Evolutionary conservation across 2,329 filamentous ascomycete species (phyloP), one percentile per base, ranked within the genome.

Genomic region (Leptographium flavum): DNA sequence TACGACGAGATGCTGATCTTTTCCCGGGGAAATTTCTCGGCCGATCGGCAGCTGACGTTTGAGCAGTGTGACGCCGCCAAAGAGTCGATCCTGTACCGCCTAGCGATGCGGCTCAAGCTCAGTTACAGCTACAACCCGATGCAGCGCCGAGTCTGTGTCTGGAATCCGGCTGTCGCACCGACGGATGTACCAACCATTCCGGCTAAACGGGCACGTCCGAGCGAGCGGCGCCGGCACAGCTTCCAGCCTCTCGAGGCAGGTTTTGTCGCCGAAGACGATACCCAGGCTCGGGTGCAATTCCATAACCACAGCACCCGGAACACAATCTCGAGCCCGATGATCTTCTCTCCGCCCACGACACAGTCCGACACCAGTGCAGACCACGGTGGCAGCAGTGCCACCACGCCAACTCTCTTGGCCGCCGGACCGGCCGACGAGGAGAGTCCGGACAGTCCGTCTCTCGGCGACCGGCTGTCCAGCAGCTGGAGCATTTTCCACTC

Each of bases 1-100:
- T 59, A 47, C 49, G 54, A 46, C 38, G 52, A 59, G 44, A 45
- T 59, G 28, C 53, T 57, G 13, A 49, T 59, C 17, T 51, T 58
- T 14, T 51, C 54, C 3, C 46, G 48, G 28, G 41, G 49, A 37
- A 52, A 53, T 35, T 49, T 49, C 14, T 49, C 47, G 35, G 48
- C 43, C 1, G 47, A 53, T 5, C 51, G 55, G 38, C 54, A 55
- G 47, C 52, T 59, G 15, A 32, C 51, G 8, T 58, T 58, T 39
- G 53, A 54, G 37, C 50, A 54, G 35, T 58, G 55, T 41, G 52
- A 57, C 22, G 39, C 52, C 0, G 47, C 52, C 33, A 57, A 58
- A 37, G 56, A 56, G n/a, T 46, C 53, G 27, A 36, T 56, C 8
- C 30, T 59, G 45, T 55, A 57, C 44, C 48, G 46, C 5, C 46